Percentiles rank a stretch among this genome's conserved stretches.
These are phyloP conservation scores for Apiospora pterosperma DNA, from an alignment of 2,329 filamentous ascomycete genomes.

Conservation along the genomic window DNA sequence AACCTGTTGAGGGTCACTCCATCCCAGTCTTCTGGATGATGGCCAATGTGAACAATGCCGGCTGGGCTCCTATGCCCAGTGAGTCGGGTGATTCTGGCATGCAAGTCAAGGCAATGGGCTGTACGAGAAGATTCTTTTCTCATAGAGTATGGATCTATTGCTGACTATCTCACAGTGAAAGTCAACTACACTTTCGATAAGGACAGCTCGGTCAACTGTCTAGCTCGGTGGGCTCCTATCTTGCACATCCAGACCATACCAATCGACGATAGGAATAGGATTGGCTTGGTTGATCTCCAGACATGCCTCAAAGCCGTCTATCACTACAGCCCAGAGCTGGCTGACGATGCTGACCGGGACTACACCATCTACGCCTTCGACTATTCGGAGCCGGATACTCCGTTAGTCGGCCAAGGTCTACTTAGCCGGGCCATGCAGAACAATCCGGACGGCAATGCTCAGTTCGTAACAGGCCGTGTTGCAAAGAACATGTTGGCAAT, in stretches of 20 bases:
- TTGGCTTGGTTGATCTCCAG: conserved; percentile 84
- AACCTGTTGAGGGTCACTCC: not conserved
- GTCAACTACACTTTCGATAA: conserved; percentile 95
- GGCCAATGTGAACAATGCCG: conserved; percentile 17
- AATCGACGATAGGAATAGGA: conserved; percentile 76
- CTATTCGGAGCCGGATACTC: conserved; percentile 91
- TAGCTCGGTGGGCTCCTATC: conserved; percentile 79
- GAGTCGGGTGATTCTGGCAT: conserved; percentile 45
- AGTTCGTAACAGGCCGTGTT: conserved; percentile 84
- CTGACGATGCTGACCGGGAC: conserved; percentile 68
- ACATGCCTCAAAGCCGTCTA: conserved; percentile 82
- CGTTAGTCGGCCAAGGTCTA: conserved; percentile 93
- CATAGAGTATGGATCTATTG: not conserved
- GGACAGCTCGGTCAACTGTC: conserved; percentile 81
- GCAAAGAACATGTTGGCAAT: conserved; percentile 81
- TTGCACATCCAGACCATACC: conserved; percentile 77
- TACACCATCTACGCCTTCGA: conserved; percentile 98
- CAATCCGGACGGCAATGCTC: conserved; percentile 20
- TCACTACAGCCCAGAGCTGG: conserved; percentile 79
- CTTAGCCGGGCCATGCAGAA: conserved; percentile 55
- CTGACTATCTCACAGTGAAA: conserved; percentile 64
- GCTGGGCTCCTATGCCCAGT: conserved; percentile 19
- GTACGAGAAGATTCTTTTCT: conserved; percentile 44
- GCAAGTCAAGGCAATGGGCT: conserved; percentile 62
- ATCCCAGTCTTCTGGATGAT: not conserved